Evolutionary conservation across 106 monocot species (phyloP), one percentile per base, ranked within the genome.

Genomic region (Dendrobium huoshanense): DNA sequence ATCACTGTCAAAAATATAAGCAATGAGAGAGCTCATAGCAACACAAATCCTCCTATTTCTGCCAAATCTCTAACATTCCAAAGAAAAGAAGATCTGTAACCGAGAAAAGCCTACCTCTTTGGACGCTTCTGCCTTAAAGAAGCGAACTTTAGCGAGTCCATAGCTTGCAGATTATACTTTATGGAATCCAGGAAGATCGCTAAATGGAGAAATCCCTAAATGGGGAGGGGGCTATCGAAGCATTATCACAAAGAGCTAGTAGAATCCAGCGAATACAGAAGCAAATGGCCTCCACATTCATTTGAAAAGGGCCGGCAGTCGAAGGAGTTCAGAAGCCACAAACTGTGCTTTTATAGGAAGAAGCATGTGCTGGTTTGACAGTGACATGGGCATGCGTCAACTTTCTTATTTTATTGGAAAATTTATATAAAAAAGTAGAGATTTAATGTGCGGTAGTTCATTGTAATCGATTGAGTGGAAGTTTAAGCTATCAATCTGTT

Each of bases 31-130:
- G 51, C 2, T 15, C 51, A 37, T 3, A 37, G 37, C 37, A 37
- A 37, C 37, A 37, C 37, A 37, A 37, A 37, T 37, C 37, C 37
- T 37, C 37, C 37, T 37, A 31, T 37, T 3, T 37, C 3, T 37
- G 37, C 3, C 37, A 51, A 51, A 51, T 13, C 51, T 51, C 15
- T 51, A 51, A 51, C 51, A 51, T 13, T 51, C 51, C 51, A 59
- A n/a, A 0, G 9, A n/a, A 33, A 44, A 55, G 31, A 6, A 51
- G 25, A 44, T 72, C n/a, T 2, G 9, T 15, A 51, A 2, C 31
- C 74, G 55, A 78, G 10, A 81, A 18, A 79, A 67, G 51, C 15
- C 41, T 80, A 93, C 91, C 93, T 92, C 79, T 92, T 90, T 67
- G 81, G 90, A 33, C 85, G 78, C 65, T 83, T 87, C 43, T 88